These are phyloP conservation scores for Acidomyces sp. DNA, from an alignment of 495 filamentous ascomycete genomes.

Conservation along the genomic window DNA sequence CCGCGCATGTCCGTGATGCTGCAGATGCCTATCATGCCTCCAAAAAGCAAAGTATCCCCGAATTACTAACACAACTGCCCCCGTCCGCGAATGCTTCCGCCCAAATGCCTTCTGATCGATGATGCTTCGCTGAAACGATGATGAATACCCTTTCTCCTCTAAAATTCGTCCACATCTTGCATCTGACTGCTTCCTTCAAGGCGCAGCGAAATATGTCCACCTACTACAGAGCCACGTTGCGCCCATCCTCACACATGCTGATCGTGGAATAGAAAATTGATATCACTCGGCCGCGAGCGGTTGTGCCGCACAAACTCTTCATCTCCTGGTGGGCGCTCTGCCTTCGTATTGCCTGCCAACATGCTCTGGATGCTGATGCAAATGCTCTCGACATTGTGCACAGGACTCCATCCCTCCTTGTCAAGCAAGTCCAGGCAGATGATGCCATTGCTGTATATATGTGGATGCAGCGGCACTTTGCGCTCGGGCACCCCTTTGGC, in stretches of 20 bases:
- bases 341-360: conserved; percentile 85
- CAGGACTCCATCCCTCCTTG: conserved; percentile 78
- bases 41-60: too few relatives aligned
- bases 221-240: too few relatives aligned
- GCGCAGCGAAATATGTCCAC: too few relatives aligned
- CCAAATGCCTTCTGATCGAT: too few relatives aligned
- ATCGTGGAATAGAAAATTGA: conserved; percentile 80
- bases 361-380: conserved; percentile 98
- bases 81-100: too few relatives aligned
- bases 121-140: too few relatives aligned
- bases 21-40: too few relatives aligned
- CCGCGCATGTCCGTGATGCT: too few relatives aligned
- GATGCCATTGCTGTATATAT: conserved; percentile 96
- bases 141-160: too few relatives aligned
- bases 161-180: too few relatives aligned
- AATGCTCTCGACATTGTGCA: conserved; percentile 92
- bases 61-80: too few relatives aligned
- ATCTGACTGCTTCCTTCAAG: too few relatives aligned
- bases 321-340: conserved; percentile 65
- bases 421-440: conserved; percentile 94
- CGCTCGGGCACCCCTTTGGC: conserved; percentile 37
- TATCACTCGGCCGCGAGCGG: conserved; percentile 62
- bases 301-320: conserved; percentile 74
- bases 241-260: conserved; percentile 50
- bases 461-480: conserved; percentile 81